These are phyloP conservation scores for Xylaria longipes DNA, from an alignment of 495 filamentous ascomycete genomes.

Conservation along the genomic window DNA sequence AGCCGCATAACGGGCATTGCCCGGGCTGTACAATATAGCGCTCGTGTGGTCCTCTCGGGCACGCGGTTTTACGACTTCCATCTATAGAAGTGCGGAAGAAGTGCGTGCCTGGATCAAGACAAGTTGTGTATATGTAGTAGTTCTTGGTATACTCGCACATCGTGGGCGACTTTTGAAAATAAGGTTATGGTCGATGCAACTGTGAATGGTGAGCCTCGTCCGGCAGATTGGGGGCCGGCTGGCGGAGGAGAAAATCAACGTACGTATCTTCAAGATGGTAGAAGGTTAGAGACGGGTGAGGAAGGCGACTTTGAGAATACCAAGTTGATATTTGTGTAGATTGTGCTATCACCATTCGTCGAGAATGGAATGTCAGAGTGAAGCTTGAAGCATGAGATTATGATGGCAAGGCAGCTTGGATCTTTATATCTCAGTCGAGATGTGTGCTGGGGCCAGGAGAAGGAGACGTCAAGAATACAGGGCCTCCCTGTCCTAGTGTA, in stretches of 20 bases:
- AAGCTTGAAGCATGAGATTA: slow-evolving; percentile 8
- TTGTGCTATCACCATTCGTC: slow-evolving; percentile 1
- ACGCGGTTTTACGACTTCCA: slow-evolving; percentile 64
- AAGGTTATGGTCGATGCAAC: neutral
- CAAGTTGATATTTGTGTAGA: neutral
- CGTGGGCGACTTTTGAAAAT: slow-evolving; percentile 36
- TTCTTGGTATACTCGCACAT: slow-evolving; percentile 84
- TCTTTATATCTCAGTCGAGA: slow-evolving; percentile 19
- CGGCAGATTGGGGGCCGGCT: neutral
- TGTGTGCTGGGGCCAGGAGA: slow-evolving; percentile 13
- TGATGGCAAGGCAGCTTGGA: slow-evolving; percentile 12
- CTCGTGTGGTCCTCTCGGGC: slow-evolving; percentile 74
- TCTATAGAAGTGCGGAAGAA: slow-evolving; percentile 72
- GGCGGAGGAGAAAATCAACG: neutral
- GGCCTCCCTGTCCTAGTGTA: slow-evolving; percentile 20
- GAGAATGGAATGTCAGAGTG: slow-evolving; percentile 1
- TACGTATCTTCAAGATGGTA: slow-evolving; percentile 13
- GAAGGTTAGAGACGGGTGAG: neutral
- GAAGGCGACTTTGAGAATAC: neutral
- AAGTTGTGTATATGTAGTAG: slow-evolving; percentile 77
- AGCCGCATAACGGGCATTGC: slow-evolving; percentile 66
- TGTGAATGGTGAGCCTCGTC: slow-evolving; percentile 20
- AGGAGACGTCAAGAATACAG: slow-evolving; percentile 14
- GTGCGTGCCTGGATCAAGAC: slow-evolving; percentile 69
- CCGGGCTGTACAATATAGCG: slow-evolving; percentile 73